phyloP scores from a whole-genome alignment of 768 basidiomycete genomes.

The Suillus clintonianus region DNA sequence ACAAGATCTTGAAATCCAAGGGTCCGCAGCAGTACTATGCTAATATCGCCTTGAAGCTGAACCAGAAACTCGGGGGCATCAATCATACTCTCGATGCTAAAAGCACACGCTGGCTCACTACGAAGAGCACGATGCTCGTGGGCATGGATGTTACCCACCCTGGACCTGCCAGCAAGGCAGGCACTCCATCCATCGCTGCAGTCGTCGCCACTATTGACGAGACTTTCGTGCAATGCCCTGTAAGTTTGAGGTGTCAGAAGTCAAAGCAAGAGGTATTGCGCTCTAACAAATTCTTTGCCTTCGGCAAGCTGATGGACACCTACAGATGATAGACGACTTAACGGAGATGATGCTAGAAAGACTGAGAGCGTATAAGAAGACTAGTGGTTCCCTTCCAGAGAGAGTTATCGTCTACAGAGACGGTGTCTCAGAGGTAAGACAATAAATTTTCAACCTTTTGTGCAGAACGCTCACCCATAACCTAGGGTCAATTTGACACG shows the following conservation, averaged over 20 bases:
- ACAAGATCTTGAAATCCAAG: conserved; percentile 47
- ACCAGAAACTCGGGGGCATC: conserved; percentile 79
- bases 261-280: conserved; percentile 24
- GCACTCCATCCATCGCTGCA: conserved; percentile 82
- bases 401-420: conserved; percentile 77
- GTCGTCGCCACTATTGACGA: conserved; percentile 77
- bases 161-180: conserved; percentile 61
- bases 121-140: conserved; percentile 76
- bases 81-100: conserved; percentile 70
- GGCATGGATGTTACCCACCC: conserved; percentile 88
- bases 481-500: conserved; percentile 69
- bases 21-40: conserved; percentile 59
- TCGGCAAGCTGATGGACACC: background rate
- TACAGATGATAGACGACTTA: conserved; percentile 72
- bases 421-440: conserved; percentile 75
- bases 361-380: conserved; percentile 54
- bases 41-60: conserved; percentile 80
- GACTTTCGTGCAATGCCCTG: conserved; percentile 75
- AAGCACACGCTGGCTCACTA: conserved; percentile 65
- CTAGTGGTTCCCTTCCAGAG: conserved; percentile 60
- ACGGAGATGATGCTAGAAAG: conserved; percentile 71
- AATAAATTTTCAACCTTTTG: background rate
- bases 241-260: conserved; percentile 67
- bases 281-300: background rate
- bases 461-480: background rate